Base-by-base conservation (phyloP, 371 early-diverging fungal species). In the Mortierella sp. region DNA sequence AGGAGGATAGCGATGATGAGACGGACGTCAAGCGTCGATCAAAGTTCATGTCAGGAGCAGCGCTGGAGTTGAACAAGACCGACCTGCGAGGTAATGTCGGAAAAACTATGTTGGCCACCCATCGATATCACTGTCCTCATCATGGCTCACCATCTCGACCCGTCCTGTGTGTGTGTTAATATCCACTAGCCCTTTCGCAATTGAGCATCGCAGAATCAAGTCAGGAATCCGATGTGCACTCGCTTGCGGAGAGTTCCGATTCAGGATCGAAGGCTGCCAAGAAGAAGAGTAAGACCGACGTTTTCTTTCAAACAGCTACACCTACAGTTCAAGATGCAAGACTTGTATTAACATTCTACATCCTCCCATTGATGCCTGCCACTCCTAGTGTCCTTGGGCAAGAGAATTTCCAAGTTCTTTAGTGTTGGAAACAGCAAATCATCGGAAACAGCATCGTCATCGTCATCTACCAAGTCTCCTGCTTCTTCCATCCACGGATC, bases 1-100 rank as follows among this genome's bases (percentile, higher is more conserved):
- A 74, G 37, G 71, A 71, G 25, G 73, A 74, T 31, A 68, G 68
- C 29, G 76, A 74, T 45, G 69, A 74, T 2, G 76, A 73, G 52
- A n/a, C 59, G 13, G 52, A 43, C 9, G 44, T 47, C 16, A 47
- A 47, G 25, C 54, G 68, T 9, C 68, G 76, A 16, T 56, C 76
- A n/a, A 63, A 63, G 45, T 74, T 57, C 54, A 49, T 74, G 57
- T 74, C 76, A 2, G 76, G 76, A 6, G 16, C 68, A 6, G 52
- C 76, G 2, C 17, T 64, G 37, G 76, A 63, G 31, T 45, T 74
- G 48, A 68, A 60, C 48, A 54, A 31, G 13, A 28, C 39, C 22
- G 22, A n/a, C 6, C 7, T 57, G 14, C 46, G 49, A 62, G 58
- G 69, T 69, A 54, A 13, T 21, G 1, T 24, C 17, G 40, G 44